A percentile compares a stretch with the other conserved stretches of the same genome.
Evolutionary conservation across 1,139 yeast genomes (phyloP).

Genomic region (Yamadazyma aaseri): DNA sequence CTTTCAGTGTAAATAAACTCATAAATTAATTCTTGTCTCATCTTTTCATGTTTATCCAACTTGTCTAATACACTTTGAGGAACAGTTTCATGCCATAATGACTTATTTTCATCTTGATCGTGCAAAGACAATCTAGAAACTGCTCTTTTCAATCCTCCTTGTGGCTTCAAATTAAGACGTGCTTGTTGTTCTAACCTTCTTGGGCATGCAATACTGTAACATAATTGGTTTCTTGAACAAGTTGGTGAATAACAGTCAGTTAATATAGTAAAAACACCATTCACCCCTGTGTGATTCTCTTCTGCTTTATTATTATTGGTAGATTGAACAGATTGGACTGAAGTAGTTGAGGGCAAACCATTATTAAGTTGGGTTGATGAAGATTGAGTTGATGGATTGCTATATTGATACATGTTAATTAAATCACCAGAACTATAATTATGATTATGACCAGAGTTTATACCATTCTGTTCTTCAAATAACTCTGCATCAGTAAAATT

Average conservation of each 20-base stretch:
- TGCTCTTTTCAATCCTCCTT: constrained; percentile 82
- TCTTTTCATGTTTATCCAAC: constrained; percentile 81
- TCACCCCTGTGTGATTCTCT: constrained; percentile 43
- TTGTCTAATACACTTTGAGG: constrained; percentile 76
- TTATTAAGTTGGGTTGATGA: constrained; percentile 7
- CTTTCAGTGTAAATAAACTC: constrained; percentile 94
- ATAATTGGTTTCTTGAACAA: constrained; percentile 81
- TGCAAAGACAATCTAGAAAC: constrained; percentile 77
- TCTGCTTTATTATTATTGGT: not conserved
- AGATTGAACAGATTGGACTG: constrained; percentile 8
- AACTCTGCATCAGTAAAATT: constrained; percentile 42
- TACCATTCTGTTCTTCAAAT: constrained; percentile 20
- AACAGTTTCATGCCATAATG: constrained; percentile 93
- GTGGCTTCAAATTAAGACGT: constrained; percentile 81
- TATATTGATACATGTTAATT: constrained; percentile 7
- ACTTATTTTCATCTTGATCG: constrained; percentile 78
- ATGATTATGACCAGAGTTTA: not conserved
- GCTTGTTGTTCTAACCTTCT: constrained; percentile 95
- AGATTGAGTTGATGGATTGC: constrained; percentile 5
- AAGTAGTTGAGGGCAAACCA: constrained; percentile 15
- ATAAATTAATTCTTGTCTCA: constrained; percentile 92
- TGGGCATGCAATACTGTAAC: constrained; percentile 98
- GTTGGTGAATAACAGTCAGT: constrained; percentile 98
- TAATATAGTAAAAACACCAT: constrained; percentile 88
- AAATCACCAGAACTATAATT: constrained; percentile 13